A percentile compares a stretch with the other conserved stretches of the same genome.
Conservation (phyloP, 169 alveolate species). For the Eimeria acervulina region DNA sequence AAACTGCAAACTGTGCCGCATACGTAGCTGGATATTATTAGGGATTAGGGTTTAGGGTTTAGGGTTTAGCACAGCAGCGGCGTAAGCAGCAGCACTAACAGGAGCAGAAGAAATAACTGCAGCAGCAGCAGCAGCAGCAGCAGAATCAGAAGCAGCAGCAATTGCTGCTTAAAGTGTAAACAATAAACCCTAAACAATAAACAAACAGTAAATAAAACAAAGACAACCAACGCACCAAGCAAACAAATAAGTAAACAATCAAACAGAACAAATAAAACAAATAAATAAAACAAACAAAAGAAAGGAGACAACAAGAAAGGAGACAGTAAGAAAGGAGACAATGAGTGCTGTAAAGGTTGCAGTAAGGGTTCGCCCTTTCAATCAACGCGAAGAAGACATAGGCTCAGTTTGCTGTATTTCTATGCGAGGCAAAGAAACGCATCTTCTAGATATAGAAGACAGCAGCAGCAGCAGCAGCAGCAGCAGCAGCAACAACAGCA, state of each 20-base stretch:
- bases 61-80: too few relatives aligned
- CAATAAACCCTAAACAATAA: not conserved
- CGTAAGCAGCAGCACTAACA: too few relatives aligned
- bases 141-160: not conserved
- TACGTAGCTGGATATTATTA: too few relatives aligned
- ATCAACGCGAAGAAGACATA: slow-evolving; percentile 89
- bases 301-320: not conserved
- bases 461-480: slow-evolving; percentile 79
- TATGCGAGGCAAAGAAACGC: slow-evolving; percentile 81
- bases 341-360: slow-evolving; percentile 90
- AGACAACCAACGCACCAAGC: not conserved
- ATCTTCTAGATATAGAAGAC: slow-evolving; percentile 81
- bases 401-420: slow-evolving; percentile 86
- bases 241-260: not conserved
- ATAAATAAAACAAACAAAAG: too few relatives aligned
- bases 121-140: not conserved
- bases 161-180: not conserved
- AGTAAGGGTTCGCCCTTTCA: slow-evolving; percentile 94
- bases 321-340: not conserved
- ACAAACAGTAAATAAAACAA: not conserved
- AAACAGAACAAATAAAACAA: not conserved
- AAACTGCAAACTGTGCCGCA: too few relatives aligned
- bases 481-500: not conserved
- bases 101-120: not conserved
- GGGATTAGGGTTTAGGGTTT: too few relatives aligned